Conservation (phyloP, 768 basidiomycete species). For the Russula ochroleuca region DNA sequence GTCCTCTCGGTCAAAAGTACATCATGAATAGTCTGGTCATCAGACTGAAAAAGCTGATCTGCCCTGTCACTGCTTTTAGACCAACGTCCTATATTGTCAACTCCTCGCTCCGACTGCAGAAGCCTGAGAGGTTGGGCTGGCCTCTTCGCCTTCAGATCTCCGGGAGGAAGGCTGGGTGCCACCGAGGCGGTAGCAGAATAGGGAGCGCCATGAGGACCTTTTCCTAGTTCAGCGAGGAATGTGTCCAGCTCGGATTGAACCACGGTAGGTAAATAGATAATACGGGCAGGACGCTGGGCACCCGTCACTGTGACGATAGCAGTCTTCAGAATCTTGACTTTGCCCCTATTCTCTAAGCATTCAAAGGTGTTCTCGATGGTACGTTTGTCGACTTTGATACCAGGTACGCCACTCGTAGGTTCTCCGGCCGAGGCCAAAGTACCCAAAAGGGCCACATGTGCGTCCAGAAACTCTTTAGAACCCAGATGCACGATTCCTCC, state of each 20-base stretch:
- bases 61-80: conserved; percentile 44
- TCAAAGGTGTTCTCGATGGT: conserved; percentile 59
- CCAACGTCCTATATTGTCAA: conserved; percentile 42
- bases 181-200: conserved; percentile 42
- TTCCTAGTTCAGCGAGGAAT: conserved; percentile 54
- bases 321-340: conserved; percentile 68
- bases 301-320: conserved; percentile 57
- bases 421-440: conserved; percentile 55
- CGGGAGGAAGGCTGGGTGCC: conserved; percentile 5
- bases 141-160: conserved; percentile 11
- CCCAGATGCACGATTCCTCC: conserved; percentile 67
- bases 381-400: conserved; percentile 68
- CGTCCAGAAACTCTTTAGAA: conserved; percentile 65
- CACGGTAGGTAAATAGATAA: conserved; percentile 62
- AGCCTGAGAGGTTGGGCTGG: conserved; percentile 36
- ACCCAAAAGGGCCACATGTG: conserved; percentile 60
- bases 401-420: conserved; percentile 62
- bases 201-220: conserved; percentile 33
- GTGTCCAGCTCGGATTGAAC: conserved; percentile 49
- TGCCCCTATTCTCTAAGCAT: conserved; percentile 58
- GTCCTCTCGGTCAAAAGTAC: conserved; percentile 65
- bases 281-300: conserved; percentile 50
- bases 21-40: conserved; percentile 53
- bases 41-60: conserved; percentile 50
- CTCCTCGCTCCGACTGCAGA: conserved; percentile 45